Conservation (phyloP, 169 alveolate species). For the Cryptosporidium viatorum region DNA sequence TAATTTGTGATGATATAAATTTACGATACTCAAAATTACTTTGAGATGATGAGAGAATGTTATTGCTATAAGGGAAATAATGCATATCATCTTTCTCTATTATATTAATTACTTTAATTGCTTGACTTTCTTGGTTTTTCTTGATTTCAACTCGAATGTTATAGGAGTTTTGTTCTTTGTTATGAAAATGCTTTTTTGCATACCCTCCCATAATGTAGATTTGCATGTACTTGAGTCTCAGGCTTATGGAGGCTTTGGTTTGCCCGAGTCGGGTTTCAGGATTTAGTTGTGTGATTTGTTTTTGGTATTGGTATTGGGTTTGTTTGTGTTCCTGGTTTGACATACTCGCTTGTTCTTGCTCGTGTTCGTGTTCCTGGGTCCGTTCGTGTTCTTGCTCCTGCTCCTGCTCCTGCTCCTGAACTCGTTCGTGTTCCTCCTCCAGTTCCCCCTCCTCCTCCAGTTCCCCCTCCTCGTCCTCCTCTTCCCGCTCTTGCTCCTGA, state of each 20-base stretch:
- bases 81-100: not conserved
- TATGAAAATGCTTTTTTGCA: slow-evolving; percentile 1
- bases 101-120: not conserved
- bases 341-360: not conserved
- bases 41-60: not conserved
- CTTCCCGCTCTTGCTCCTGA: not conserved
- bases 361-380: not conserved
- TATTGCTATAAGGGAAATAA: not conserved
- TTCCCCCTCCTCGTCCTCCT: not conserved
- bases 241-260: not conserved
- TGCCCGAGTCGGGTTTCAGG: not conserved
- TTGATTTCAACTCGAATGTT: not conserved
- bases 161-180: not conserved
- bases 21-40: not conserved
- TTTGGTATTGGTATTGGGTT: not conserved
- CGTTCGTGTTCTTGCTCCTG: not conserved
- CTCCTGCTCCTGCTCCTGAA: not conserved
- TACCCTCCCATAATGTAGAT: slow-evolving; percentile 15
- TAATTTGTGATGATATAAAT: slow-evolving; percentile 1
- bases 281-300: not conserved
- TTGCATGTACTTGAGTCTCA: not conserved
- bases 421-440: not conserved
- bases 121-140: not conserved
- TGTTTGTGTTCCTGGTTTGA: not conserved
- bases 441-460: not conserved